Evolutionary conservation across 208 protist genomes (phyloP).

Genomic region (Leishmania aethiopica): DNA sequence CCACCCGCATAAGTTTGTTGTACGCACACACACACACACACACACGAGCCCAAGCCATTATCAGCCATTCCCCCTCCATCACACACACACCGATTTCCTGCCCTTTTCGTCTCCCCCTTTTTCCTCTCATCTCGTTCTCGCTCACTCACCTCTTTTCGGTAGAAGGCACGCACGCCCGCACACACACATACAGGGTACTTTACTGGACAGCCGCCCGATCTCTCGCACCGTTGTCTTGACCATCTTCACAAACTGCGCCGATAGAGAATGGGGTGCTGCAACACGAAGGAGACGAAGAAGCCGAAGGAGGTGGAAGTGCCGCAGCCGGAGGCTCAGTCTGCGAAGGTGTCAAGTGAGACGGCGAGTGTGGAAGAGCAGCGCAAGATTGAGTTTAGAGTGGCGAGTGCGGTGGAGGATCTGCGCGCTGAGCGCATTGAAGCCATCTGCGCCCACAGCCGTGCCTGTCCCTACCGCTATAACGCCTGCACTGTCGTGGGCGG

Average conservation of each 20-base stretch:
- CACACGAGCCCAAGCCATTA: background rate
- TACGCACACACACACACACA: background rate
- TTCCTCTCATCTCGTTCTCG: background rate
- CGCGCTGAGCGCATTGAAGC: slow-evolving; percentile 6
- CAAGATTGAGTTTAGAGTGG: background rate
- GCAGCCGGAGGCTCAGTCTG: background rate
- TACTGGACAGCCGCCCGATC: too few species aligned
- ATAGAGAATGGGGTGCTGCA: slow-evolving; percentile 56
- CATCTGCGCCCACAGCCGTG: slow-evolving; percentile 2
- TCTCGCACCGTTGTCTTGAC: background rate
- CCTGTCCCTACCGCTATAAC: slow-evolving; percentile 18
- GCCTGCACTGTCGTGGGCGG: slow-evolving; percentile 38
- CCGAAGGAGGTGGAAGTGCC: slow-evolving; percentile 11
- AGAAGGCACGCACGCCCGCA: too few species aligned
- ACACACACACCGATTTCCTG: background rate
- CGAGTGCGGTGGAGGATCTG: background rate
- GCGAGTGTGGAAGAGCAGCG: background rate
- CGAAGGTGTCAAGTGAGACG: background rate
- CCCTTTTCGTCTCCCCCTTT: background rate
- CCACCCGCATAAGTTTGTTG: too few species aligned
- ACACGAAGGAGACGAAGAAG: slow-evolving; percentile 43
- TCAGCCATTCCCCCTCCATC: background rate
- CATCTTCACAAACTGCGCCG: background rate
- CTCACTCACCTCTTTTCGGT: background rate
- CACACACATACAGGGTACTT: background rate